These are phyloP conservation scores for Epithele typhae DNA, from an alignment of 768 basidiomycete species.

Conservation along the genomic window DNA sequence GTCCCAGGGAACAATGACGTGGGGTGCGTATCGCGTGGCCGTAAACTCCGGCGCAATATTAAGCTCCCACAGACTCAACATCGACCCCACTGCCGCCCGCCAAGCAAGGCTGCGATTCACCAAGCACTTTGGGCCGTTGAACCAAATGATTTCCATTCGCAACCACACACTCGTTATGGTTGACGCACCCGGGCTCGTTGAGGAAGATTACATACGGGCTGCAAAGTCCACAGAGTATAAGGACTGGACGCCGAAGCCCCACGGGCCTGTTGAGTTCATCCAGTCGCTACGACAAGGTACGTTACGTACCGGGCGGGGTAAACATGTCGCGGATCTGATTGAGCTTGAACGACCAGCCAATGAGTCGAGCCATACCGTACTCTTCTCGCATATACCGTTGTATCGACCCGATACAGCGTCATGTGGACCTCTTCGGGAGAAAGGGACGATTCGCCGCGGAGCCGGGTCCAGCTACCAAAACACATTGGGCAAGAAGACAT, in stretches of 20 bases:
- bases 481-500: conserved; percentile 76
- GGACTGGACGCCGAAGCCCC: conserved; percentile 48
- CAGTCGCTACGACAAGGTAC: conserved; percentile 40
- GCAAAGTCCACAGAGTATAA: conserved; percentile 45
- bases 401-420: conserved; percentile 65
- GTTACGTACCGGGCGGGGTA: conserved; percentile 15
- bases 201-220: conserved; percentile 72
- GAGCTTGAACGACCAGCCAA: conserved; percentile 8
- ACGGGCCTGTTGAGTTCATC: conserved; percentile 60
- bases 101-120: conserved; percentile 55
- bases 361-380: conserved; percentile 37
- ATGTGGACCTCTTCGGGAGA: conserved; percentile 78
- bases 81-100: conserved; percentile 11
- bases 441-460: conserved; percentile 64
- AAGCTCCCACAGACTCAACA: conserved; percentile 14
- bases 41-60: background rate
- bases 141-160: conserved; percentile 53
- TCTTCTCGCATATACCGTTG: conserved; percentile 86
- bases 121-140: conserved; percentile 64
- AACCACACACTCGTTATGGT: conserved; percentile 72
- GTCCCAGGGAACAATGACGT: conserved; percentile 91
- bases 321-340: background rate
- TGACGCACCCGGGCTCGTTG: conserved; percentile 75
- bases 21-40: conserved; percentile 40
- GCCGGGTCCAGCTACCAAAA: conserved; percentile 83